Base-by-base conservation (phyloP, 768 basidiomycete species). In the Amanita phalloides region DNA sequence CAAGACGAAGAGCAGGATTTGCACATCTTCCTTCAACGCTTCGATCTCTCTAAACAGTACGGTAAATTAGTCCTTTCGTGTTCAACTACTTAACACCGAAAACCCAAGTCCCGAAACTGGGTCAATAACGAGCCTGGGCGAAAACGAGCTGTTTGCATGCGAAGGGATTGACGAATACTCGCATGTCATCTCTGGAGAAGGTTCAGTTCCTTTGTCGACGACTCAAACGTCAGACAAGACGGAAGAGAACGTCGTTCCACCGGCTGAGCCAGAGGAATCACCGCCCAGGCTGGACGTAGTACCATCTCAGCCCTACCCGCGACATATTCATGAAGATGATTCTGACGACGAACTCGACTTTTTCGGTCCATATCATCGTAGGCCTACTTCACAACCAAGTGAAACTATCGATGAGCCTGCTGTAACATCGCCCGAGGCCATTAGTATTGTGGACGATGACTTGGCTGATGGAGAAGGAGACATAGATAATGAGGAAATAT, bases 41-140 rank as follows among this genome's bases (percentile, higher is more conserved):
- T 78, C 58, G 76, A 83, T 64, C 61, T 87, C 32, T 56, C 60
- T 36, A 73, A 75, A 55, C 62, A 72, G 80, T 83, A 52, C 32
- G 62, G 61, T 60, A 72, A 66, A 49, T 32, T 6, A 45, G 30
- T 52, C 28, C 45, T 41, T 30, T 54, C 37, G 51, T 41, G 32
- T 17, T 33, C 23, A 48, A 7, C 44, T 21, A 37, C 45, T 39
- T 44, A 20, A 37, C 41, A 13, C 50, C 39, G 6, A 42, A 3
- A 33, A 36, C 41, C 51, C 11, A 54, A 73, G 71, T 55, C 63
- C 66, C 50, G 68, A 66, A 17, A 57, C 54, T 2, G 70, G 70
- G 14, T 66, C 60, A 42, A 64, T 67, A 49, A 51, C 55, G 20
- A 60, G 61, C 45, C 43, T 65, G 35, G 55, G 56, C 46, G 62